Evolutionary conservation across 1,284 basidiomycete genomes (phyloP), one percentile per base, ranked within the genome.

Genomic region (Austroboletus novae-zelandiae): DNA sequence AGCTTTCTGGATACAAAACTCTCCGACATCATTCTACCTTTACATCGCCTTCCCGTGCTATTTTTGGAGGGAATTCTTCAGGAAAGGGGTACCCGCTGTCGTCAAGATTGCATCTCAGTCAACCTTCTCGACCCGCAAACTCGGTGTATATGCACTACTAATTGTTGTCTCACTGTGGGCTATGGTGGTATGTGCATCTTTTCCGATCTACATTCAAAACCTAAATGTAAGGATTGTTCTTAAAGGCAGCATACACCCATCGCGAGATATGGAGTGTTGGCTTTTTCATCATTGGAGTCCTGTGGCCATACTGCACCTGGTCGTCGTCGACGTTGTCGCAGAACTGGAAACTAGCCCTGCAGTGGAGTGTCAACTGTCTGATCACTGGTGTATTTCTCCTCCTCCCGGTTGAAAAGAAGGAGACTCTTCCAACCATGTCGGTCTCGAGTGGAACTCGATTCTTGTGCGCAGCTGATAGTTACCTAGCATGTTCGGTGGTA

Each of bases 31-130:
- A 4, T 91, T 92, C 61, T 94, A 87, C 61, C 56, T 90, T 40
- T 95, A 95, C 64, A 75, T 84, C 32, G 68, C 76, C 2, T 92
- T 92, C 54, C 88, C 91, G 0, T 76, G 80, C 40, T 89, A 84
- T 64, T 91, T 94, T 64, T 93, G 86, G 86, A 73, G 77, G 32
- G 74, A 78, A 48, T 74, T 80, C 50, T 56, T 66, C 39, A 40
- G 65, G 9, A 68, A 69, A 44, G 70, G 67, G 0, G 39, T 62
- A 20, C 64, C 62, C 3, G 56, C 61, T 17, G 29, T 71, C 4
- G 43, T 61, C n/a, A 60, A 13, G 14, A 54, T 44, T 47, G 31
- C 62, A 30, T 58, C 49, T 5, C 51, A 56, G 32, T 59, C 63
- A 15, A 55, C 67, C 25, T 48, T 65, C 35, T 66, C 65, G 29